A percentile compares a stretch with the other conserved stretches of the same genome.
Evolutionary conservation across 2,329 filamentous ascomycete species (phyloP).

Genomic region (Fusarium odoratissimum): DNA sequence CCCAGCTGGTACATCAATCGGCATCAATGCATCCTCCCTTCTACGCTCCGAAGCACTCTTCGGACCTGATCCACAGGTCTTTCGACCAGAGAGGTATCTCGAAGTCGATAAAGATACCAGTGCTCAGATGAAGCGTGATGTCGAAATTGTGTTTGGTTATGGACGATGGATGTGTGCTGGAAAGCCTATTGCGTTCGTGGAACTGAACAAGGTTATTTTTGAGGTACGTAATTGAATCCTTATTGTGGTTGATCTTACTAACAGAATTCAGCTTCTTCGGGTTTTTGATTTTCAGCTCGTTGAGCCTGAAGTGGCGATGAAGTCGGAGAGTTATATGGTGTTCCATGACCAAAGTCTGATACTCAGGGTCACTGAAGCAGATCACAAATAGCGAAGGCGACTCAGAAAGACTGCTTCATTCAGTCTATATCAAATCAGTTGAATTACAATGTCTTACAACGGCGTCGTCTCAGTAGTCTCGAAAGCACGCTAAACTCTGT

Average conservation of each 20-base stretch:
- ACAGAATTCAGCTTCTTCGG: neutral
- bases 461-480: no score
- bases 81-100: neutral
- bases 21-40: neutral
- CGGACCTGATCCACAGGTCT: neutral
- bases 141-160: constrained; percentile 2
- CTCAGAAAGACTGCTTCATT: neutral
- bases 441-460: no score
- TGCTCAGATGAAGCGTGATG: neutral
- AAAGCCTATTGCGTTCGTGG: neutral
- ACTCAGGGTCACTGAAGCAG: neutral
- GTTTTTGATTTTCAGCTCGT: neutral
- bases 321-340: neutral
- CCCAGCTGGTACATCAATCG: neutral
- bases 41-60: neutral
- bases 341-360: neutral
- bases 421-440: no score
- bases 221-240: neutral
- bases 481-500: no score
- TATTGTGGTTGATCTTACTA: fast-evolving
- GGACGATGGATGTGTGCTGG: constrained; percentile 4
- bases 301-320: neutral
- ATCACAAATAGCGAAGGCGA: neutral
- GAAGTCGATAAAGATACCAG: neutral
- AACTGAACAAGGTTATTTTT: neutral